Evolutionary conservation across 2,329 filamentous ascomycete genomes (phyloP).

Genomic region (Alternaria triticimaculans): DNA sequence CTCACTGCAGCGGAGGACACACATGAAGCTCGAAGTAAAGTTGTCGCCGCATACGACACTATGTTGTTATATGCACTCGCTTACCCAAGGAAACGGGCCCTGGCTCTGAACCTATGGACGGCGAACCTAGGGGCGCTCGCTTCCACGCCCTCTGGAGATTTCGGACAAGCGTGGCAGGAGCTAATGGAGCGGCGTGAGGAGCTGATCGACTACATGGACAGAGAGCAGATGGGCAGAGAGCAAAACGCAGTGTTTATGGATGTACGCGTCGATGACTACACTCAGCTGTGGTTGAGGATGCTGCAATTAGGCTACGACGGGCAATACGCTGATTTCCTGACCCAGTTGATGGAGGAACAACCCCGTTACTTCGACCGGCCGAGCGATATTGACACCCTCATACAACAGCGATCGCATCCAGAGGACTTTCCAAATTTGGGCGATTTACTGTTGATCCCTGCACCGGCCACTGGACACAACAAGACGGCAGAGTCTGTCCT

Average conservation of each 20-base stretch:
- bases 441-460: background rate
- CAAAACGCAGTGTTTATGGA: background rate
- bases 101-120: background rate
- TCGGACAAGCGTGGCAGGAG: background rate
- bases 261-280: background rate
- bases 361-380: background rate
- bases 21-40: background rate
- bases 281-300: background rate
- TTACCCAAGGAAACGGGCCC: background rate
- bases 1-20: background rate
- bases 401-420: background rate
- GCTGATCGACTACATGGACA: background rate
- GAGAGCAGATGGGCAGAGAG: background rate
- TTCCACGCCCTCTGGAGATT: background rate
- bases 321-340: background rate
- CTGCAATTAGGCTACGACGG: background rate
- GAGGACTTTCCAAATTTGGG: background rate
- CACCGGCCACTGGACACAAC: background rate
- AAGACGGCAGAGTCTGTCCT: background rate
- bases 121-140: background rate
- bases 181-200: background rate
- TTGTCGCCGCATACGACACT: background rate
- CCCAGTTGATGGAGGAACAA: background rate
- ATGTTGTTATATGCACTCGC: background rate
- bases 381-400: background rate